Base-by-base conservation (phyloP, 2,329 filamentous ascomycete species). In the Penicillium sp. region DNA sequence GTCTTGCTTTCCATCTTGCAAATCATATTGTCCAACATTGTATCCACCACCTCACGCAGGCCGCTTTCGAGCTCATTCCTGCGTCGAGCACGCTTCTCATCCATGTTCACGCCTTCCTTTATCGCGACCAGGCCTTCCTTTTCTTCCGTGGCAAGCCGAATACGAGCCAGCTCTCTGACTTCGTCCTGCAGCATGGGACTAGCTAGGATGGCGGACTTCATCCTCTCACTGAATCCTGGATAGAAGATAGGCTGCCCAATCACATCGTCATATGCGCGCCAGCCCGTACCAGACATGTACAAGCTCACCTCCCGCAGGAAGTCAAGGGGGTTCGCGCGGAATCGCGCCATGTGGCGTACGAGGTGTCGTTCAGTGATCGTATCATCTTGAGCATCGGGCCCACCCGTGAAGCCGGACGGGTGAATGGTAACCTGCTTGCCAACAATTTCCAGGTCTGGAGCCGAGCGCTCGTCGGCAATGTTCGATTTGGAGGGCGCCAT, bases 1-100 rank as follows among this genome's bases (percentile, higher is more conserved):
- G 86, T 82, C 73, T 93, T 96, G 81, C 90, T 96, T 77, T 99
- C 95, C 84, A 98, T 94, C 78, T 99, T 99, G 84, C 94, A 98
- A 63, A 99, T 97, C 95, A 99, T 98, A 63, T 89, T 87, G 72
- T 96, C 92, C 25, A 92, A 91, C 84, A 95, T 88, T 65, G 89
- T 88, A 64, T 95, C 91, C 4, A 91, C 90, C 4, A 97, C 88
- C 71, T 96, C 88, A 56, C 87, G 83, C 48, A 99, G 80, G 59
- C 88, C 88, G 39, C 82, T 81, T 71, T 92, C 88, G 57, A 98
- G 86, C 68, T 90, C 86, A 57, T 78, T 80, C 52, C 73, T 67
- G 14, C 77, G 74, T 48, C 71, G 71, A 5, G 67, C 61, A 58
- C 68, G 70, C 20, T 71, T 73, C 49, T 71, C 66, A 11, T 70